phyloP scores from a whole-genome alignment of 176 grass and related monocot species.

The Secale cereale region DNA sequence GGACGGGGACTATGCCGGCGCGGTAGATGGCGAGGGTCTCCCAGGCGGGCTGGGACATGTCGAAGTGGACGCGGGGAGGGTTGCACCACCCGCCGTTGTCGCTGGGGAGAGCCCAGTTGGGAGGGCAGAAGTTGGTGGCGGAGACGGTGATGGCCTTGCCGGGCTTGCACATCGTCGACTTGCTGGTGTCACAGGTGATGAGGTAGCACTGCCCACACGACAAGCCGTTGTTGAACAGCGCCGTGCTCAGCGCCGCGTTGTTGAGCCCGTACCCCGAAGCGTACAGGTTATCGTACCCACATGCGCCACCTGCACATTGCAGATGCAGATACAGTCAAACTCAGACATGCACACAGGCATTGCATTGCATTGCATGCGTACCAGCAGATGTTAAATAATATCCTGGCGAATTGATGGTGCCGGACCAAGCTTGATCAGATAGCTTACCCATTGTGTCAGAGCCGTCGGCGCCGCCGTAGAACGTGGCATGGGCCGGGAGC shows the following conservation, averaged over 20 bases:
- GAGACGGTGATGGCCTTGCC: constrained; percentile 28
- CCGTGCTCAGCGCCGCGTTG: constrained; percentile 51
- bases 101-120: constrained; percentile 30
- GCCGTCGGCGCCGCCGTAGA: constrained; percentile 52
- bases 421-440: neutral
- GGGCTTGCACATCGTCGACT: constrained; percentile 4
- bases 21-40: constrained; percentile 17
- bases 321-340: neutral
- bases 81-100: constrained; percentile 52
- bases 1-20: constrained; percentile 46
- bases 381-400: no score
- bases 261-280: constrained; percentile 33
- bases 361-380: neutral
- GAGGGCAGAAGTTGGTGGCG: constrained; percentile 46
- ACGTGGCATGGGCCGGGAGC: constrained; percentile 31
- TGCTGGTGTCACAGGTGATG: constrained; percentile 20
- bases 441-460: constrained; percentile 49
- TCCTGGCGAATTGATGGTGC: neutral
- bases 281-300: constrained; percentile 59
- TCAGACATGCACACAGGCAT: neutral
- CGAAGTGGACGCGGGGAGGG: constrained; percentile 37
- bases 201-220: constrained; percentile 59
- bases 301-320: constrained; percentile 35
- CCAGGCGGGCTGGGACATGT: constrained; percentile 53
- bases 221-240: constrained; percentile 41